Evolutionary conservation across 2,329 filamentous ascomycete species (phyloP), one percentile per base, ranked within the genome.

Genomic region (Claviceps digitariae): DNA sequence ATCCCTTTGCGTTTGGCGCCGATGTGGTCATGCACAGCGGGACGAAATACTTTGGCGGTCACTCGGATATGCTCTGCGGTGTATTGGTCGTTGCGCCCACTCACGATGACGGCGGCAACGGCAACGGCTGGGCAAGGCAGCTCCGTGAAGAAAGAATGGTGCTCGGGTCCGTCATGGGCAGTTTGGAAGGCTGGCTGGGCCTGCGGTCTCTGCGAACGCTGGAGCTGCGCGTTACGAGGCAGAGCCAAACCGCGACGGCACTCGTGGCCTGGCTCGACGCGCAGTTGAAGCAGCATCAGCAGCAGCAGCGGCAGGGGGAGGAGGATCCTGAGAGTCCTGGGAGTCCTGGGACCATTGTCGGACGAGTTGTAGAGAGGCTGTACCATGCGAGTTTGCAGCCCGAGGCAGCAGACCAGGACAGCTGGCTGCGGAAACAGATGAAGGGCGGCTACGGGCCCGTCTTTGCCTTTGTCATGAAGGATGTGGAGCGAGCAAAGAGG

Each of bases 11-110:
- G 29, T 84, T 79, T 66, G 91, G 89, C 48, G 89, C 86, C 29
- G 91, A 97, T 68, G 69, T 90, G 1, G 80, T 95, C 36, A 86
- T 97, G 87, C 93, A 98, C 70, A 86, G 80, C 51, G 93, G 90
- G 3, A 95, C 90, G 20, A 98, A 97, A 75, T 98, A 97, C 69
- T 81, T 98, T 59, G 93, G 93, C 21, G 93, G 93, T 0, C 93
- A 98, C 71, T 91, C 85, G 59, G 93, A 98, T 69, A 77, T 97
- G 77, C 79, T 97, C 6, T 94, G 87, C 64, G 93, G 93, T 23
- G 84, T 94, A 20, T 71, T 98, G 29, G 80, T 82, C 0, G 78
- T 90, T 6, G 73, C 77, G 50, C 77, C 78, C 17, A 67, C 67
- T 40, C 69, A 69, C 48, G 61, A 75, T 13, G 31, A 13, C 31